Evolutionary conservation across 1,139 yeast species (phyloP), one percentile per base, ranked within the genome.

Genomic region (Keqinozyma sinolaborantium): DNA sequence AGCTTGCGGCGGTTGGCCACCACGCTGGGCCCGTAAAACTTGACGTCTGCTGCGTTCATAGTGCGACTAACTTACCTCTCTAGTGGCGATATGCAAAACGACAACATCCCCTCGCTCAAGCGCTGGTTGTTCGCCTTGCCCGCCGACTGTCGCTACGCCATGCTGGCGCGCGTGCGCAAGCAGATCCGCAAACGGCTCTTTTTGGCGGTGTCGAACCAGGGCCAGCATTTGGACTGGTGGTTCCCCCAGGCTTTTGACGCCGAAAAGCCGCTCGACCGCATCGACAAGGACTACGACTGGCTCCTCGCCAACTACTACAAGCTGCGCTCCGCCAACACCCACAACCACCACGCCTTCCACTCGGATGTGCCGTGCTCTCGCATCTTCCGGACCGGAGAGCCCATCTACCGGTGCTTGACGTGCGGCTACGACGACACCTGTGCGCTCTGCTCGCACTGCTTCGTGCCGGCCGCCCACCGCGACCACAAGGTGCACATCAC

Each of bases 371-470:
- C 95, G 0, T 87, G 96, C 56, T 84, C 88, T 2, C 65, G 83
- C 23, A 78, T 81, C 32, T 83, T 87, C 47, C 67, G 77, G 28
- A 76, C 79, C 33, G 95, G 95, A n/a, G 95, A 87, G 48, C 92
- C 95, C 0, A 83, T 88, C 3, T 84, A 83, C 51, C 65, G 94
- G 28, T 87, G 96, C 50, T 75, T 67, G 28, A 85, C 95, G 0
- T 87, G 96, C 57, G 92, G 88, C 0, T 71, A 73, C 32, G 95
- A 86, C 51, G 95, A 85, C 31, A 81, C 95, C 0, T 84, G 95
- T 58, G 95, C 92, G 0, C 60, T 92, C 16, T 92, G 98, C 51
- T 73, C 81, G 6, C 66, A 73, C 42, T 92, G 98, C 52, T 92
- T 69, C 57, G 77, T 79, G 34, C 78, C 79, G 3, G 79, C 76